These are phyloP conservation scores for Quercus glauca DNA, from an alignment of 306 rosid species.

Conservation along the genomic window DNA sequence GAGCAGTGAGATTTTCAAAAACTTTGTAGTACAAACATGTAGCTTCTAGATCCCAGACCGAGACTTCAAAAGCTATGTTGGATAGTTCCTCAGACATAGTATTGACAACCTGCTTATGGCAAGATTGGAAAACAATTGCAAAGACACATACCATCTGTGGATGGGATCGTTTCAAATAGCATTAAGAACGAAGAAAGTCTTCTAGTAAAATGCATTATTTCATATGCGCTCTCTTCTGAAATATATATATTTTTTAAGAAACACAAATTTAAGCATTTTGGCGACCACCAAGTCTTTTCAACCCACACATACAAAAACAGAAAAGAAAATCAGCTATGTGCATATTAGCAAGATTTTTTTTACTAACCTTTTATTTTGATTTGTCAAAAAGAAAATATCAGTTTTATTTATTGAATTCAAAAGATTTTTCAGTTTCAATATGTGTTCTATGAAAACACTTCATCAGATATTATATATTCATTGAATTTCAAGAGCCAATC, in stretches of 20 bases:
- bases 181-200: too few species aligned
- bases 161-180: too few species aligned
- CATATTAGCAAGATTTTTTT: too few species aligned
- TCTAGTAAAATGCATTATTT: too few species aligned
- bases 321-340: too few species aligned
- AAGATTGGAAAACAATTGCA: conserved; percentile 31
- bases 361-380: too few species aligned
- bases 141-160: background rate
- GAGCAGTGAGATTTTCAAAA: conserved; percentile 49
- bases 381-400: background rate
- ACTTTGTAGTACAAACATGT: conserved; percentile 60
- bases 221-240: too few species aligned
- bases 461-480: background rate
- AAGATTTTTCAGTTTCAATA: background rate
- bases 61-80: conserved; percentile 65
- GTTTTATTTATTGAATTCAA: background rate
- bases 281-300: fast-evolving
- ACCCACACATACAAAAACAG: too few species aligned
- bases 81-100: conserved; percentile 66
- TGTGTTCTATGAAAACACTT: background rate
- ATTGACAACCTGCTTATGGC: conserved; percentile 69
- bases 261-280: too few species aligned
- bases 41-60: conserved; percentile 93
- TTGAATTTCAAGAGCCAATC: background rate
- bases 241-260: too few species aligned